Conservation (phyloP, 164 flowering plant genomes). For the Tetracentron sinense region DNA sequence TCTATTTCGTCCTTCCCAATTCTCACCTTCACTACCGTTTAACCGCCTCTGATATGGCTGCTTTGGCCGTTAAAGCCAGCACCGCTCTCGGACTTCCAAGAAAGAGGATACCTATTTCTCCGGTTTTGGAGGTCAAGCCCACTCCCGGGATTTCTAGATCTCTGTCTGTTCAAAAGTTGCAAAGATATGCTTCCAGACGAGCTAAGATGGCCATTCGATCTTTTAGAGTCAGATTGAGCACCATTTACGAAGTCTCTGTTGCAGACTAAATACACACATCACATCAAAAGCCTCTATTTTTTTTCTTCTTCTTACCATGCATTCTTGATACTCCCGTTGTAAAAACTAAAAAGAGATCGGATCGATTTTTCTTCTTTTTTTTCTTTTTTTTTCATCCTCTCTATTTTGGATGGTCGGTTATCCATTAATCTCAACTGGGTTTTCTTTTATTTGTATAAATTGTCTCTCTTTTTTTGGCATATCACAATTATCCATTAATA, state of each 20-base stretch:
- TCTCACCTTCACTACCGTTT: slow-evolving; percentile 31
- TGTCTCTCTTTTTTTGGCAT: no score
- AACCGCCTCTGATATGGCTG: slow-evolving; percentile 52
- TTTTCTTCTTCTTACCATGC: no score
- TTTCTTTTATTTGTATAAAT: no score
- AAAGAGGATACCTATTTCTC: neutral
- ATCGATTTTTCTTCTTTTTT: no score
- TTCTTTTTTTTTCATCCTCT: no score
- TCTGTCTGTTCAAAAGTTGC: slow-evolving; percentile 31
- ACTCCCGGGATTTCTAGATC: slow-evolving; percentile 21
- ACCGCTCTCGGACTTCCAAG: slow-evolving; percentile 28
- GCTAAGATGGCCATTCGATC: slow-evolving; percentile 45
- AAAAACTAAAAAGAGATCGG: no score
- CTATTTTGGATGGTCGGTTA: no score
- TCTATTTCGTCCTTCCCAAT: slow-evolving; percentile 44
- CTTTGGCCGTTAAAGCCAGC: slow-evolving; percentile 55
- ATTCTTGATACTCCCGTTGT: no score
- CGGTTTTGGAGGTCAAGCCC: neutral
- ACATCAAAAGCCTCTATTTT: no score
- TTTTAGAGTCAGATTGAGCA: slow-evolving; percentile 34
- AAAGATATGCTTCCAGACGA: slow-evolving; percentile 34
- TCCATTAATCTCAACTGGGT: no score
- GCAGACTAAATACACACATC: neutral
- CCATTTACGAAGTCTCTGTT: slow-evolving; percentile 43
- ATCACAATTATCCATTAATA: no score